phyloP scores from a whole-genome alignment of 169 alveolate species.

The Eimeria praecox region DNA sequence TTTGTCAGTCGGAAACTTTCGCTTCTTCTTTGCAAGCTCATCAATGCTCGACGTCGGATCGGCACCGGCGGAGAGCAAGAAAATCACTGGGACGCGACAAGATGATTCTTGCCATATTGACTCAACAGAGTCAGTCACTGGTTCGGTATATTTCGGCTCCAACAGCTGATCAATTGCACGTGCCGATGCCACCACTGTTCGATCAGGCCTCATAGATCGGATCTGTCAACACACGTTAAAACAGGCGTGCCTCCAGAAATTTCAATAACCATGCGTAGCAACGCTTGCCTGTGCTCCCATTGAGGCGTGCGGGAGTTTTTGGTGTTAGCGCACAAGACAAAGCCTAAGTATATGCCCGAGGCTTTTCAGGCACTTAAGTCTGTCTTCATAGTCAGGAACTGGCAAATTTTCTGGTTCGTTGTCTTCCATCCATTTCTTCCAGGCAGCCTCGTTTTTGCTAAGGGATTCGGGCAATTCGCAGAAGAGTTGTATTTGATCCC shows the following conservation, averaged over 20 bases:
- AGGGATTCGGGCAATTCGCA: conserved; percentile 95
- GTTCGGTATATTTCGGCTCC: conserved; percentile 93
- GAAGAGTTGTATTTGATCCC: conserved; percentile 93
- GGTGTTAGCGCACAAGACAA: conserved; percentile 85
- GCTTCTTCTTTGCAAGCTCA: conserved; percentile 96
- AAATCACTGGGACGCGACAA: conserved; percentile 93
- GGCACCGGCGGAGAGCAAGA: conserved; percentile 96
- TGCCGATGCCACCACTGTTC: conserved; percentile 95
- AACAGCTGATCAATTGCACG: conserved; percentile 92
- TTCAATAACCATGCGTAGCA: not conserved
- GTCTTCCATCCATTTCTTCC: conserved; percentile 95
- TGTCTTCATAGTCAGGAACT: conserved; percentile 96
- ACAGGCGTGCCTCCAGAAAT: not conserved
- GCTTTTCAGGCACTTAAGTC: conserved; percentile 91
- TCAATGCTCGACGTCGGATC: conserved; percentile 97
- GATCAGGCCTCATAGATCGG: conserved; percentile 96
- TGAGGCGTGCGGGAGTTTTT: not conserved
- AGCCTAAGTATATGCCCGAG: conserved; percentile 95
- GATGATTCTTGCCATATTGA: conserved; percentile 92
- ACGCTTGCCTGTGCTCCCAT: not conserved
- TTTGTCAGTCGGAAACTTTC: conserved; percentile 95
- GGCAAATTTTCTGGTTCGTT: conserved; percentile 95
- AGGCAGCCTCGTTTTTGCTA: conserved; percentile 91
- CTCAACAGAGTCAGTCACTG: conserved; percentile 95
- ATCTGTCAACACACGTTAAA: conserved; percentile 79